Evolutionary conservation across 2,329 filamentous ascomycete genomes (phyloP).

Genomic region (Monosporascus cannonballus): DNA sequence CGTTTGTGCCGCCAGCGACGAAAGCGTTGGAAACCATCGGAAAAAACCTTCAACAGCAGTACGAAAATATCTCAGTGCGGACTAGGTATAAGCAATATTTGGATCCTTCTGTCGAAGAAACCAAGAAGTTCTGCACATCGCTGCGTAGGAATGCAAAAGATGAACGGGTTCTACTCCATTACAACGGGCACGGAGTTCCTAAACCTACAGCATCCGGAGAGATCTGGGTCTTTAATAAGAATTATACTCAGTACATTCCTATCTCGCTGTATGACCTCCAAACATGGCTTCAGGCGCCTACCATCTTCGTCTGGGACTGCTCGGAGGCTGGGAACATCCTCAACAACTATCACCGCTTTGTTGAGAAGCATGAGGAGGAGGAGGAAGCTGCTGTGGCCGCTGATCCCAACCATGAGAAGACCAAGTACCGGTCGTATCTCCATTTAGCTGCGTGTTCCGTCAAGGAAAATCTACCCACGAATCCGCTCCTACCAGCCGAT

Average conservation of each 20-base stretch:
- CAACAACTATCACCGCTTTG: slow-evolving; percentile 87
- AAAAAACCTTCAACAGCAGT: slow-evolving; percentile 91
- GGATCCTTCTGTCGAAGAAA: slow-evolving; percentile 94
- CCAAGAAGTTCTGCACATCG: slow-evolving; percentile 91
- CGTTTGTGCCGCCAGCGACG: slow-evolving; percentile 69
- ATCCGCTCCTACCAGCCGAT: slow-evolving; percentile 87
- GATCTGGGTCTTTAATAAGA: slow-evolving; percentile 99
- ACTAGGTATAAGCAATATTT: slow-evolving; percentile 98
- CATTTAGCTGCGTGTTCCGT: slow-evolving; percentile 87
- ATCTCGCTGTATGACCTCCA: slow-evolving; percentile 93
- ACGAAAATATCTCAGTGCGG: slow-evolving; percentile 88
- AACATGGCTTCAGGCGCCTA: slow-evolving; percentile 91
- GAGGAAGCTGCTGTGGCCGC: slow-evolving; percentile 69
- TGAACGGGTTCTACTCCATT: slow-evolving; percentile 93
- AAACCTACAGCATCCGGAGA: slow-evolving; percentile 93
- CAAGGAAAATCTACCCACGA: slow-evolving; percentile 90
- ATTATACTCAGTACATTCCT: slow-evolving; percentile 97
- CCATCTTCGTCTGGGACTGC: slow-evolving; percentile 96
- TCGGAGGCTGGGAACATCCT: slow-evolving; percentile 95
- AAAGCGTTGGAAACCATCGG: slow-evolving; percentile 93
- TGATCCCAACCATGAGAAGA: slow-evolving; percentile 80
- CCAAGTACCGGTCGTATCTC: slow-evolving; percentile 64
- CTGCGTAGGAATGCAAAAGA: slow-evolving; percentile 90
- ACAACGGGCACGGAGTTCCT: slow-evolving; percentile 96
- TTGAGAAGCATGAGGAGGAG: slow-evolving; percentile 90